Base-by-base conservation (phyloP, 148 eudicot genomes). In the Rhododendron ferrugineum region DNA sequence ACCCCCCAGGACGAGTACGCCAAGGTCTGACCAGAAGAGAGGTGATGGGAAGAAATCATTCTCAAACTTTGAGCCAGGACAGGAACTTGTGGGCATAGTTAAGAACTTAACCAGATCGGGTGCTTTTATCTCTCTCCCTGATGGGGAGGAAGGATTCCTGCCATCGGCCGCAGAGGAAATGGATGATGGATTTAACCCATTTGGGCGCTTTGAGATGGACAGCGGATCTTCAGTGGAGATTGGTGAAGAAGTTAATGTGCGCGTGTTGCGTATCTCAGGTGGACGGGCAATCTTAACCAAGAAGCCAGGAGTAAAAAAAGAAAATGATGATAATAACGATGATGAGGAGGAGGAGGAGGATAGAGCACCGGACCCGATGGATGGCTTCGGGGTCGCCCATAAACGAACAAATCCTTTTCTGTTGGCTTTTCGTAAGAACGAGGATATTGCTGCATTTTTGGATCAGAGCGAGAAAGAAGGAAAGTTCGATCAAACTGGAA, bases 111-210 rank as follows among this genome's bases (percentile, higher is more conserved):
- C 89, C 11, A 88, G 96, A 81, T 86, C 96, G 4, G 99, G 99
- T 88, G 91, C 98, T 54, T 97, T 92, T 87, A 90, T 97, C 58
- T 87, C 96, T 85, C 95, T 97, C 72, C 98, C 98, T 8, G 99
- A 93, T 64, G 98, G 93, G 3, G 96, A 94, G 78, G 99, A 97
- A 90, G 99, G 99, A 50, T 97, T 97, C 83, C 85, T 97, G 80
- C 98, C 99, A 11, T 68, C 85, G 28, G 90, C 85, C 37, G 89
- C 95, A 44, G 99, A 97, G 89, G 98, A 95, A 89, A 80, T 88
- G 52, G 93, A 93, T 85, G 96, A 91, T 66, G 98, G 93, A 34
- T 91, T 92, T 80, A 92, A 40, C 44, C 44, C 44, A 40, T 40
- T 40, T 40, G 88, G 20, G 91, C 11, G 84, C 76, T 82, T 93